Evolutionary conservation across 768 basidiomycete genomes (phyloP), one percentile per base, ranked within the genome.

Genomic region (Boletus rubescentipes): DNA sequence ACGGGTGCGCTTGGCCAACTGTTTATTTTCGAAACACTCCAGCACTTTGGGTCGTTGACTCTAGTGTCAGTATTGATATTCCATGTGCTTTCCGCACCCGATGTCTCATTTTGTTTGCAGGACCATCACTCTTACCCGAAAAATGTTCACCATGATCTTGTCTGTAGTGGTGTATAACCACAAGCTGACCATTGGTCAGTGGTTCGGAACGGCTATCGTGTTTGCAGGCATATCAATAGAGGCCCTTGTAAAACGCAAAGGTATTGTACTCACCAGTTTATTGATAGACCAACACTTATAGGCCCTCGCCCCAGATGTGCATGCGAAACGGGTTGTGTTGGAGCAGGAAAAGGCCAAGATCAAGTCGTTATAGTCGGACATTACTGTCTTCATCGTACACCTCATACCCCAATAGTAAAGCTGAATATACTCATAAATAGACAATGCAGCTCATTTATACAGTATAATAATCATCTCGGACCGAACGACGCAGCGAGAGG

Each of bases 61-160:
- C 75, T 95, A 31, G 90, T 92, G 91, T 93, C 78, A 53, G 83
- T 74, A n/a, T 26, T 39, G 64, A 55, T 30, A 46, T 36, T 18
- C 10, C 42, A 3, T n/a, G 4, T 43, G 42, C 29, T 42, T 11
- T 57, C 53, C 16, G 8, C 11, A 31, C 3, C 9, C 11, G 4
- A 50, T 53, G 7, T 60, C 57, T 51, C 31, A 57, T 37, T 43
- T 31, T 5, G 7, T 55, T 38, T 50, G 11, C 68, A 93, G 91
- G 41, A 98, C 92, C 35, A 89, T 98, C 62, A 99, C 97, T 4
- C 80, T 99, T 51, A 98, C 97, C 14, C 81, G 97, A 51, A 98
- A 98, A 74, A 77, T 99, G 70, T 94, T 97, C 72, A 98, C 97
- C 9, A 99, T 99, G 95, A 77, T 99, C 15, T 78, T 99, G 38